Percentiles rank a stretch among this genome's conserved stretches.
Conservation (phyloP, 2,329 filamentous ascomycete species). For the Cucurbitaria berberidis region DNA sequence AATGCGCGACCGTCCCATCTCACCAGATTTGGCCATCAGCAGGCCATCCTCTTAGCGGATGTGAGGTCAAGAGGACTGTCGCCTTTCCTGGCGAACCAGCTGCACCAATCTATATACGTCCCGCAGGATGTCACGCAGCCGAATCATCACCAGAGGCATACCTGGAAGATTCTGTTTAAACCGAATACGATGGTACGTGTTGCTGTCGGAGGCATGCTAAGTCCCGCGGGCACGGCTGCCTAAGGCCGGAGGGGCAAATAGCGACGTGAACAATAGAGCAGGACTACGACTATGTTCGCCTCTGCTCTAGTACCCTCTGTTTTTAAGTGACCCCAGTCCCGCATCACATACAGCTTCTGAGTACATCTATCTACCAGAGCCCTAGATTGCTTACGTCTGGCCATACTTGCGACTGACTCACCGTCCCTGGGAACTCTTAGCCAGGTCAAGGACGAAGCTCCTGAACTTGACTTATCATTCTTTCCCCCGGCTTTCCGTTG, state of each 20-base stretch:
- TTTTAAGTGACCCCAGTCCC: neutral
- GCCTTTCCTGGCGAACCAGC: neutral
- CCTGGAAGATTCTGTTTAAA: neutral
- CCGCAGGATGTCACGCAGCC: neutral
- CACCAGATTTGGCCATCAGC: neutral
- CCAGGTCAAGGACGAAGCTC: neutral
- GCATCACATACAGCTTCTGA: neutral
- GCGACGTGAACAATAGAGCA: neutral
- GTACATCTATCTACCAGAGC: neutral
- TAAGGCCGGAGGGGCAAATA: neutral
- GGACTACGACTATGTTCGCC: neutral
- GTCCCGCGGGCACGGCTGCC: neutral
- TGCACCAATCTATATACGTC: neutral
- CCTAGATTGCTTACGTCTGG: neutral
- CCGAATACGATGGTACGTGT: neutral
- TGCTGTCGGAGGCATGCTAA: neutral
- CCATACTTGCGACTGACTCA: neutral
- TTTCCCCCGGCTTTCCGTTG: neutral
- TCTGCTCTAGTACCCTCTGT: neutral
- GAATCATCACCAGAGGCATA: neutral
- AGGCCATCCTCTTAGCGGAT: neutral
- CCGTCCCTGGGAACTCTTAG: neutral
- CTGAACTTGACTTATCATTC: neutral
- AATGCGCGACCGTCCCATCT: neutral
- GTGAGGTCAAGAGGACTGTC: neutral